phyloP scores from a whole-genome alignment of 441 rosid species.

The Bocquillonia castaneifolia region DNA sequence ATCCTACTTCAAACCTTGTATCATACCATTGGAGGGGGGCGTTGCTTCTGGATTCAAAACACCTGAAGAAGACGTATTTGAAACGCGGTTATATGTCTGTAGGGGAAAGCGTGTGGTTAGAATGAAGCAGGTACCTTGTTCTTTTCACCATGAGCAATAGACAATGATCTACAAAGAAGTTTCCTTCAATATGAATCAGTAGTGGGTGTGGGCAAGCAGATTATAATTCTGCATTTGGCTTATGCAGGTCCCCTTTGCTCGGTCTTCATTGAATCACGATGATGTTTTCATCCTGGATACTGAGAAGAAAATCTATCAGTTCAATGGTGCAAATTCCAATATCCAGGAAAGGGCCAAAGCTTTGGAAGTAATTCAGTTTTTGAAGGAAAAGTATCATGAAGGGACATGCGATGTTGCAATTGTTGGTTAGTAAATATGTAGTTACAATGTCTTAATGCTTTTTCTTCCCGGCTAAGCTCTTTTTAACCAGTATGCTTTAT shows the following conservation, averaged over 20 bases:
- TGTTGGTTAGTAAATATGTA: slow-evolving; percentile 66
- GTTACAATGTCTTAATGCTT: slow-evolving; percentile 15
- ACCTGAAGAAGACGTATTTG: slow-evolving; percentile 80
- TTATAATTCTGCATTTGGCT: slow-evolving; percentile 24
- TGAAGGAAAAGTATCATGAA: slow-evolving; percentile 93
- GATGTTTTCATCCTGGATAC: slow-evolving; percentile 94
- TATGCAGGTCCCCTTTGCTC: slow-evolving; percentile 81
- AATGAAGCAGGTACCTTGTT: slow-evolving; percentile 76
- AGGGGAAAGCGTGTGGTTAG: slow-evolving; percentile 83
- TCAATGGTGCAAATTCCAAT: slow-evolving; percentile 95
- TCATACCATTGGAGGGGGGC: slow-evolving; percentile 95
- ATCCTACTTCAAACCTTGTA: slow-evolving; percentile 95
- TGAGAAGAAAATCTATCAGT: slow-evolving; percentile 79
- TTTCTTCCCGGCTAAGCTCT: neutral
- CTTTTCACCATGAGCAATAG: neutral
- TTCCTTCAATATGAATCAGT: slow-evolving; percentile 16
- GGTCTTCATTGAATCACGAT: slow-evolving; percentile 94
- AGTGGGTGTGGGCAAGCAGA: slow-evolving; percentile 11
- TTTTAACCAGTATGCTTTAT: slow-evolving; percentile 3
- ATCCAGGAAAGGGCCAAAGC: slow-evolving; percentile 99
- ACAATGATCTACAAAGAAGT: slow-evolving; percentile 20
- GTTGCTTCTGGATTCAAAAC: slow-evolving; percentile 87
- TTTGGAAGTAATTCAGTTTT: slow-evolving; percentile 90
- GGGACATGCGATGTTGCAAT: slow-evolving; percentile 88
- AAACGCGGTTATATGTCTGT: slow-evolving; percentile 83